Percentiles rank a stretch among this genome's conserved stretches.
phyloP scores from a whole-genome alignment of 345 rosid genomes.

The Balakata baccata region DNA sequence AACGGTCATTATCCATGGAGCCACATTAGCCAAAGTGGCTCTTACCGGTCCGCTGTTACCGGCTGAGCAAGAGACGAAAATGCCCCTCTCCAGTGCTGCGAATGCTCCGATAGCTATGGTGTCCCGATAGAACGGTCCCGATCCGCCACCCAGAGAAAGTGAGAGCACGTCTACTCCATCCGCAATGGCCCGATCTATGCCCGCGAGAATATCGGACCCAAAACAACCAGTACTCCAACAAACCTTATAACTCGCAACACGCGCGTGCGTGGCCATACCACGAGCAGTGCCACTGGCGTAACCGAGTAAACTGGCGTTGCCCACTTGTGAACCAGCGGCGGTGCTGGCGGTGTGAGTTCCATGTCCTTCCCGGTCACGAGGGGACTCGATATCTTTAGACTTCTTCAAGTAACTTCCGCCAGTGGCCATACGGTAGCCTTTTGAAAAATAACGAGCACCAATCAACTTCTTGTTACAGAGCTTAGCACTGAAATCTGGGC shows the following conservation, averaged over 20 bases:
- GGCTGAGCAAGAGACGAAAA: slow-evolving; percentile 74
- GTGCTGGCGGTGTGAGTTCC: slow-evolving; percentile 86
- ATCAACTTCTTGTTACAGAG: slow-evolving; percentile 74
- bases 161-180: slow-evolving; percentile 93
- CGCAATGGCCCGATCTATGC: slow-evolving; percentile 63
- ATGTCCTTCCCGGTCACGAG: slow-evolving; percentile 73
- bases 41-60: slow-evolving; percentile 73
- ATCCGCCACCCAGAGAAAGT: slow-evolving; percentile 75
- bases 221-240: slow-evolving; percentile 74
- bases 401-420: slow-evolving; percentile 43
- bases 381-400: slow-evolving; percentile 51
- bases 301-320: slow-evolving; percentile 70
- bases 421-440: slow-evolving; percentile 61
- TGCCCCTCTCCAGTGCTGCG: slow-evolving; percentile 73
- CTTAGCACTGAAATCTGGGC: slow-evolving; percentile 55
- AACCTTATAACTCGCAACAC: slow-evolving; percentile 77
- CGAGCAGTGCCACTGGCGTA: slow-evolving; percentile 76
- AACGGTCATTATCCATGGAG: slow-evolving; percentile 94
- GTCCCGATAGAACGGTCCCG: slow-evolving; percentile 60
- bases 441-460: slow-evolving; percentile 75
- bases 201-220: slow-evolving; percentile 79
- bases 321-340: slow-evolving; percentile 67
- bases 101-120: slow-evolving; percentile 69
- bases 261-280: slow-evolving; percentile 75
- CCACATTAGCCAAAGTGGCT: slow-evolving; percentile 65